A percentile compares a stretch with the other conserved stretches of the same genome.
Conservation (phyloP, 768 basidiomycete species). For the Strobilomyces echinocephalus region DNA sequence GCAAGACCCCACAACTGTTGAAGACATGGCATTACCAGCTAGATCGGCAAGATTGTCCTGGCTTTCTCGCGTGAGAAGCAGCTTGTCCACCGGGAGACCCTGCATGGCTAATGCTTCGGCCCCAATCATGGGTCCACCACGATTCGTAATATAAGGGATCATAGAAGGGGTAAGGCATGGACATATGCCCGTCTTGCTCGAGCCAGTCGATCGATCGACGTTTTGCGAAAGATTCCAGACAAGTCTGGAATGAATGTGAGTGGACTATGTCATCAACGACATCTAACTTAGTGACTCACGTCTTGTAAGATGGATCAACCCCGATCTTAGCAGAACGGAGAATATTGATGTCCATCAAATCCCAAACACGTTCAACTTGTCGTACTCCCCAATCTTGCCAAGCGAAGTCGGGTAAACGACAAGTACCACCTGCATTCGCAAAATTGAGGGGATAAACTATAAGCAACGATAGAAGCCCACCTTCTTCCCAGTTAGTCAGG, state of each 20-base stretch:
- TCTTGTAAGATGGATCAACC: slow-evolving; percentile 84
- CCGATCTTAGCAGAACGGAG: slow-evolving; percentile 77
- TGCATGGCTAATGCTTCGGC: slow-evolving; percentile 91
- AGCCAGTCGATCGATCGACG: slow-evolving; percentile 86
- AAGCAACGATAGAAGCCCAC: slow-evolving; percentile 34
- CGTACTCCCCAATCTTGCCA: slow-evolving; percentile 94
- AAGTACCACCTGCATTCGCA: slow-evolving; percentile 57
- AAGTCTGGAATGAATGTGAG: slow-evolving; percentile 41
- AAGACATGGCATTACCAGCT: slow-evolving; percentile 97
- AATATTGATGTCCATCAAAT: slow-evolving; percentile 87
- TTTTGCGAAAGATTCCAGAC: slow-evolving; percentile 98
- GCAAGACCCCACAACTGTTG: slow-evolving; percentile 90
- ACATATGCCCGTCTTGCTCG: slow-evolving; percentile 76
- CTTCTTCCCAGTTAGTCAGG: slow-evolving; percentile 91
- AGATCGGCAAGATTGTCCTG: slow-evolving; percentile 93
- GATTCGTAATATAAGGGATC: slow-evolving; percentile 95
- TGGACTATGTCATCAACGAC: neutral
- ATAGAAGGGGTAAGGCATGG: slow-evolving; percentile 93
- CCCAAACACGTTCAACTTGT: slow-evolving; percentile 94
- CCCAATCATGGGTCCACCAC: slow-evolving; percentile 94
- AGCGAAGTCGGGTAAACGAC: slow-evolving; percentile 81
- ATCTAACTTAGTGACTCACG: slow-evolving; percentile 45
- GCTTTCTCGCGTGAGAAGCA: slow-evolving; percentile 86
- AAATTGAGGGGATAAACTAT: neutral
- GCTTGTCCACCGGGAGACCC: slow-evolving; percentile 87